Evolutionary conservation across 1,284 basidiomycete genomes (phyloP).

Genomic region (Porodaedalea pini): DNA sequence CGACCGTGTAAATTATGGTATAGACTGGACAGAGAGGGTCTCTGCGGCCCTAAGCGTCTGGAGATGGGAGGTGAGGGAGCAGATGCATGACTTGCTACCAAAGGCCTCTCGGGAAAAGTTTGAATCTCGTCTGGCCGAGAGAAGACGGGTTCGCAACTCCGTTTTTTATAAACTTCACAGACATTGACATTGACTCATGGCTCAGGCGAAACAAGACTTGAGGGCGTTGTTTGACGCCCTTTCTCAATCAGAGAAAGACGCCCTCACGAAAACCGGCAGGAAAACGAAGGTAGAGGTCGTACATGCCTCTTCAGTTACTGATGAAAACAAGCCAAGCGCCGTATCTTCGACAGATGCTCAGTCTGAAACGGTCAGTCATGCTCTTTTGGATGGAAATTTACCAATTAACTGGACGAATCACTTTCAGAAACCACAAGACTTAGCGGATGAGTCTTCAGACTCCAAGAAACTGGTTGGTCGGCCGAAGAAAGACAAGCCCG

Average conservation of each 20-base stretch:
- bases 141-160: conserved; percentile 51
- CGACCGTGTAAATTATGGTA: conserved; percentile 70
- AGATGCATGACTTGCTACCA: conserved; percentile 62
- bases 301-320: background rate
- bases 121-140: conserved; percentile 59
- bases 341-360: background rate
- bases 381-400: background rate
- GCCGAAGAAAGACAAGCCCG: conserved; percentile 50
- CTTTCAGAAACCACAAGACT: background rate
- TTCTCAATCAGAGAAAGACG: conserved; percentile 50
- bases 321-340: conserved; percentile 1
- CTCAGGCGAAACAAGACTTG: conserved; percentile 60
- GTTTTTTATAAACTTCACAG: conserved; percentile 3
- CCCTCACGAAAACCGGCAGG: conserved; percentile 52
- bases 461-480: conserved; percentile 34
- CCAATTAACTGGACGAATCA: background rate
- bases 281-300: conserved; percentile 36
- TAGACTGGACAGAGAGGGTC: conserved; percentile 50
- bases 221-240: conserved; percentile 51
- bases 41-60: conserved; percentile 69
- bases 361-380: conserved; percentile 5
- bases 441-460: background rate
- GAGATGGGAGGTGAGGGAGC: conserved; percentile 80
- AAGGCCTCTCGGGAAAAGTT: conserved; percentile 64
- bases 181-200: conserved; percentile 12